A percentile compares a stretch with the other conserved stretches of the same genome.
These are phyloP conservation scores for Alternaria novae-zelandiae DNA, from an alignment of 2,329 filamentous ascomycete species.

Conservation along the genomic window DNA sequence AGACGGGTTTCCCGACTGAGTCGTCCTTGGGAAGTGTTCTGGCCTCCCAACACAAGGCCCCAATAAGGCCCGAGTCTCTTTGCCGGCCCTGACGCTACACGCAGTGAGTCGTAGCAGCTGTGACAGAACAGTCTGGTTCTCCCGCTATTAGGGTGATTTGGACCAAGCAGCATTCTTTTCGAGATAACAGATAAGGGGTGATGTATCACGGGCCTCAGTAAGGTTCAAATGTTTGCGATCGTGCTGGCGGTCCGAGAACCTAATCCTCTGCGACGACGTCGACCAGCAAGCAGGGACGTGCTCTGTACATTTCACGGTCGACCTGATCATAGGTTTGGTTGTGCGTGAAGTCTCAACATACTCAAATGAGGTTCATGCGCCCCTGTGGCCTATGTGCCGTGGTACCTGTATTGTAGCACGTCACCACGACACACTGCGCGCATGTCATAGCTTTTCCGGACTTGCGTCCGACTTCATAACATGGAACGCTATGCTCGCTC, in stretches of 20 bases:
- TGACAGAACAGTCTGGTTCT: not conserved
- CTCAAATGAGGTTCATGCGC: not conserved
- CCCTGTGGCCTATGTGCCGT: not conserved
- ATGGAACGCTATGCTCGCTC: not conserved
- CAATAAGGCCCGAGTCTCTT: not conserved
- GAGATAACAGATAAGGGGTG: not conserved
- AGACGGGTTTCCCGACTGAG: not conserved
- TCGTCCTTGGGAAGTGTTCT: not conserved
- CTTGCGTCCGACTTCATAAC: not conserved
- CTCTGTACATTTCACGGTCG: not conserved
- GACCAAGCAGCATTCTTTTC: not conserved
- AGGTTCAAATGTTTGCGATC: not conserved
- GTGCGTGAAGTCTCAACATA: not conserved
- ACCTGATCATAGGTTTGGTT: not conserved
- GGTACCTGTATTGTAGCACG: not conserved
- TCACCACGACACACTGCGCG: not conserved
- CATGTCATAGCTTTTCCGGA: not conserved
- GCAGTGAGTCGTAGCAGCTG: not conserved
- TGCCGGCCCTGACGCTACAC: not conserved
- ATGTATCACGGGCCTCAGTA: not conserved
- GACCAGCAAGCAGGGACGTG: not conserved
- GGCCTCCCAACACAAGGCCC: not conserved
- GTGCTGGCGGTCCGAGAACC: not conserved
- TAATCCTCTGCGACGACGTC: not conserved
- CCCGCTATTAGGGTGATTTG: not conserved